phyloP scores from a whole-genome alignment of 768 basidiomycete genomes.

The Tricholomella constricta region DNA sequence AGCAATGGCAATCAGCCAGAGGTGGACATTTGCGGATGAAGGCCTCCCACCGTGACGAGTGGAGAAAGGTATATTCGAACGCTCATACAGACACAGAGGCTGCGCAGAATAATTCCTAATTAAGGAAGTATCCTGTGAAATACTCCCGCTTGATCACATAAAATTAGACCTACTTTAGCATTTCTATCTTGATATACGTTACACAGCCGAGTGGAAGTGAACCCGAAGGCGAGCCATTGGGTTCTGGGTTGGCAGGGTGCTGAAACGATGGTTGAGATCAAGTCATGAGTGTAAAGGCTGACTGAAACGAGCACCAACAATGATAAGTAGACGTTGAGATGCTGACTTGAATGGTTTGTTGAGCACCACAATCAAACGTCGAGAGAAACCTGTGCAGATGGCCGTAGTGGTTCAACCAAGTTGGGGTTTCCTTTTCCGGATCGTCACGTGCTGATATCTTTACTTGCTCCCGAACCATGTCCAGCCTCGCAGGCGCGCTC shows the following conservation, averaged over 20 bases:
- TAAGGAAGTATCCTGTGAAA: constrained; percentile 15
- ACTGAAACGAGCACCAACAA: constrained; percentile 10
- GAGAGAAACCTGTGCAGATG: constrained; percentile 9
- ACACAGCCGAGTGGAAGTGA: constrained; percentile 17
- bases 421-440: constrained; percentile 7
- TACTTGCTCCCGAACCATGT: constrained; percentile 38
- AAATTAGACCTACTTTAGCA: constrained; percentile 5
- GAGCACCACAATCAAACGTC: constrained; percentile 6
- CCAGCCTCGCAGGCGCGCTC: constrained; percentile 61
- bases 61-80: not conserved
- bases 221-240: not conserved
- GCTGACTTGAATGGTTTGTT: constrained; percentile 5
- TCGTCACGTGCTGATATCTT: constrained; percentile 4
- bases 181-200: constrained; percentile 10
- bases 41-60: constrained; percentile 8
- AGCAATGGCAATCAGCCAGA: constrained; percentile 15
- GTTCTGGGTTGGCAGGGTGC: constrained; percentile 18
- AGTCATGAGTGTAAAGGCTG: not conserved
- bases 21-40: not conserved
- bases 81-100: constrained; percentile 3
- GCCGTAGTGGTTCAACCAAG: constrained; percentile 1
- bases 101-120: constrained; percentile 17
- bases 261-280: constrained; percentile 21
- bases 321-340: constrained; percentile 16
- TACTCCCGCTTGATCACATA: constrained; percentile 5